Evolutionary conservation across 495 filamentous ascomycete genomes (phyloP).

Genomic region (Symbiotaphrina buchneri): DNA sequence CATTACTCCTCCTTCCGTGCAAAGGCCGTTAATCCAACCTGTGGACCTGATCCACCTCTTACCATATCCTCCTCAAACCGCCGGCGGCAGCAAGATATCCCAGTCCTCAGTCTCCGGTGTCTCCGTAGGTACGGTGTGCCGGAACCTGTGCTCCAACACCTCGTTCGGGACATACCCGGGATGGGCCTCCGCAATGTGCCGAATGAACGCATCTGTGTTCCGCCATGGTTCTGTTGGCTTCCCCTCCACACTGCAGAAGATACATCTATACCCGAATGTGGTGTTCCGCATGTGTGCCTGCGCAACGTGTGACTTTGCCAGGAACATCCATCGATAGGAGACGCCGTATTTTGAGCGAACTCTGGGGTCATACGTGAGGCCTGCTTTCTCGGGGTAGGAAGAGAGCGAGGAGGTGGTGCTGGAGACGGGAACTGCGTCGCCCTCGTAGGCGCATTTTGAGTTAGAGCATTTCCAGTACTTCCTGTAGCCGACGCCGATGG

Average conservation of each 20-base stretch:
- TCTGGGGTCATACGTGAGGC: constrained; percentile 10
- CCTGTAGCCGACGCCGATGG: constrained; percentile 11
- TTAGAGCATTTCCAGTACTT: constrained; percentile 23
- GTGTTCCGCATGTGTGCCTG: constrained; percentile 8
- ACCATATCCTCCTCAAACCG: no score
- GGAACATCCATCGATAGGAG: constrained; percentile 23
- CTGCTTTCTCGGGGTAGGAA: constrained; percentile 8
- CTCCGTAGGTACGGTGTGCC: constrained; percentile 13
- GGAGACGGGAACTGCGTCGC: constrained; percentile 8
- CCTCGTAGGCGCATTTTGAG: constrained; percentile 20
- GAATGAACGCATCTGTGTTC: constrained; percentile 19
- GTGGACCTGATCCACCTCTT: no score
- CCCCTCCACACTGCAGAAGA: constrained; percentile 21
- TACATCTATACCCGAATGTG: constrained; percentile 16
- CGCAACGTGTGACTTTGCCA: constrained; percentile 22
- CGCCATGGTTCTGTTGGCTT: constrained; percentile 15
- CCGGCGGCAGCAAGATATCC: constrained; percentile 15
- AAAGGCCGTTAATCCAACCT: no score
- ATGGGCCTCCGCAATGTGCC: constrained; percentile 16
- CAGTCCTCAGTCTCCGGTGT: constrained; percentile 15
- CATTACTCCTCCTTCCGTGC: no score
- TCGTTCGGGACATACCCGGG: constrained; percentile 6
- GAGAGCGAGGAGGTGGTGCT: no score
- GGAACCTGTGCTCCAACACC: constrained; percentile 10
- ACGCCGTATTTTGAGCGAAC: constrained; percentile 16